Evolutionary conservation across 768 basidiomycete genomes (phyloP), one percentile per base, ranked within the genome.

Genomic region (Exsudoporus frostii): DNA sequence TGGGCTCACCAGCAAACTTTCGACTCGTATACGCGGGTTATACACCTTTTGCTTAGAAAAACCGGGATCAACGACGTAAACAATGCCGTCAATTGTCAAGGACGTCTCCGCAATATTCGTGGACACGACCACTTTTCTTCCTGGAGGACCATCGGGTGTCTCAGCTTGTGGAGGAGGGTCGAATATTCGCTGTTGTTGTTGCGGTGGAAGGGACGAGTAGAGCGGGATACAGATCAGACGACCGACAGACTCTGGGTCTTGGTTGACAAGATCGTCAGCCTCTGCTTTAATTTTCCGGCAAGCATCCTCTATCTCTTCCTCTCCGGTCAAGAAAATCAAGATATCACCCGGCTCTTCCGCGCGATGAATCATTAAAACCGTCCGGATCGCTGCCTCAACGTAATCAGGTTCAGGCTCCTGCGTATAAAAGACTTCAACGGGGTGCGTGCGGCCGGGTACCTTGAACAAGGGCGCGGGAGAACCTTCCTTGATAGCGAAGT

Each of bases 31-130:
- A 29, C 96, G 82, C 0, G 96, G 97, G 68, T 98, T 98, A 76
- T 98, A 99, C 45, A 98, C 88, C 67, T 96, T 98, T 72, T 98
- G 96, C 72, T 99, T 96, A 32, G 90, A 94, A 74, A 98, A 97
- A 1, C 94, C 95, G 0, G 95, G 92, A 65, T 98, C 96, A 42
- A 98, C 94, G 52, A 98, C 96, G 63, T 98, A 99, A n/a, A 99
- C 95, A 63, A 99, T 98, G 20, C 96, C 96, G 60, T 99, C 96
- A 53, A 99, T 98, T 3, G 96, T 99, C 39, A 98, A 73, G 2
- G 93, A 96, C 2, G 96, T 98, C 72, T 99, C 96, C 4, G 97
- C 97, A 53, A 98, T 93, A 67, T 98, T 99, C 27, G 96, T 99
- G 9, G 94, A 92, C 1, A 99, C 77, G 30, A 99, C 90, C 40